Conservation (phyloP, 2,329 filamentous ascomycete genomes). For the Eurotiales sp. region DNA sequence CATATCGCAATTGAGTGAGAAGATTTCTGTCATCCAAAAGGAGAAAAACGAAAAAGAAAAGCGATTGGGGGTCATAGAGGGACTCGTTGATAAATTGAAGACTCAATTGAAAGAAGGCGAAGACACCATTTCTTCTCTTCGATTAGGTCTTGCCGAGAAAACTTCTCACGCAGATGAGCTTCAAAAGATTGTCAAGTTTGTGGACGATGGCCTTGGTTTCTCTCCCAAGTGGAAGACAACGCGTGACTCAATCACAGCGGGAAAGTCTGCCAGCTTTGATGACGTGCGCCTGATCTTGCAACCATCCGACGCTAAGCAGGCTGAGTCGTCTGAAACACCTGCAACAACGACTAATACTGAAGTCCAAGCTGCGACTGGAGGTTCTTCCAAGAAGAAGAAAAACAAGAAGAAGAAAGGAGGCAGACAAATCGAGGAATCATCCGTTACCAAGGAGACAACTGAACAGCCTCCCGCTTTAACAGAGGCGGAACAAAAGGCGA, state of each 20-base stretch:
- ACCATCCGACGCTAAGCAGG: constrained; percentile 23
- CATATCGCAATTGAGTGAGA: constrained; percentile 24
- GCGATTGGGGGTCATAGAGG: constrained; percentile 51
- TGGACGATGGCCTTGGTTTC: constrained; percentile 36
- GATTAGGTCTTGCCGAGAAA: constrained; percentile 40
- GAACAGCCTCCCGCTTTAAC: constrained; percentile 5
- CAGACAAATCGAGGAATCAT: constrained; percentile 43
- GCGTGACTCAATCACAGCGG: constrained; percentile 31
- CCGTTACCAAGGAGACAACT: constrained; percentile 21
- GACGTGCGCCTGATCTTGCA: constrained; percentile 30
- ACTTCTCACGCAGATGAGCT: constrained; percentile 30
- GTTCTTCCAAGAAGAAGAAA: constrained; percentile 69
- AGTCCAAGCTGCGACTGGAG: constrained; percentile 19
- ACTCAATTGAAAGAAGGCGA: constrained; percentile 54
- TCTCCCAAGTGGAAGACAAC: constrained; percentile 33
- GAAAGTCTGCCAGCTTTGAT: constrained; percentile 32
- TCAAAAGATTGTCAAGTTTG: constrained; percentile 36
- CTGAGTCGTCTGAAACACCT: constrained; percentile 18
- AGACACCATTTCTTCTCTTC: constrained; percentile 43
- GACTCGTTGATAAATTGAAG: constrained; percentile 53
- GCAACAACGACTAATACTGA: constrained; percentile 21
- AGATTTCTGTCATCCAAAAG: constrained; percentile 33
- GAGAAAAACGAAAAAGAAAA: constrained; percentile 46
- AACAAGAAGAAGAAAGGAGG: constrained; percentile 83
- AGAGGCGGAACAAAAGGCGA: constrained; percentile 17